These are phyloP conservation scores for Arthrobotrys iridis DNA, from an alignment of 2,329 filamentous ascomycete species.

Conservation along the genomic window DNA sequence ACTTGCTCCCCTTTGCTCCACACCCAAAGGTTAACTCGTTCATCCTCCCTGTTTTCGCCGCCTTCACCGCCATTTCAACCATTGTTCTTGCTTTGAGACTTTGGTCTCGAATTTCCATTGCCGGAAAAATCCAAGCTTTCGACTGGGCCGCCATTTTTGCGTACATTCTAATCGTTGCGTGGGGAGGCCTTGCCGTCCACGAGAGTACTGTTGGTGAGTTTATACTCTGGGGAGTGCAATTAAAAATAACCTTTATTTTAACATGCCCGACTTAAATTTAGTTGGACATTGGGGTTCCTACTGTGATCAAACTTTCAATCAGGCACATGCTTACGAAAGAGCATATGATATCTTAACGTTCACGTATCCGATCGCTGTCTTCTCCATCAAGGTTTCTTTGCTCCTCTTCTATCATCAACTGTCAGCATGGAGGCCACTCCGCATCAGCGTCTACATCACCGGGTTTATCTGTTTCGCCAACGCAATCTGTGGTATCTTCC, in stretches of 20 bases:
- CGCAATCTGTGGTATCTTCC: slow-evolving; percentile 49
- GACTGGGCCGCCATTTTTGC: slow-evolving; percentile 41
- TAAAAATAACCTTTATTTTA: background rate
- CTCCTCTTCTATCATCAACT: slow-evolving; percentile 50
- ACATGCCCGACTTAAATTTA: background rate
- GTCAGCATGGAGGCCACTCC: slow-evolving; percentile 44
- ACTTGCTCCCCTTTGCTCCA: slow-evolving; percentile 32
- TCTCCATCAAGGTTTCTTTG: slow-evolving; percentile 46
- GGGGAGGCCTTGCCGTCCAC: slow-evolving; percentile 37
- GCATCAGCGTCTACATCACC: slow-evolving; percentile 46
- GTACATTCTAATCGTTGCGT: slow-evolving; percentile 32
- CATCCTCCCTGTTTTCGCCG: slow-evolving; percentile 45
- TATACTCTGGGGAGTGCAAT: background rate
- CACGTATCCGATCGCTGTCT: slow-evolving; percentile 42
- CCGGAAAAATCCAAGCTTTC: slow-evolving; percentile 45
- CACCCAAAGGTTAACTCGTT: slow-evolving; percentile 40
- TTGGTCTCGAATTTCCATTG: slow-evolving; percentile 49
- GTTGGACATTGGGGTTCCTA: slow-evolving; percentile 47
- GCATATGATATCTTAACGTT: slow-evolving; percentile 49
- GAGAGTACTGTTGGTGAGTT: slow-evolving; percentile 46
- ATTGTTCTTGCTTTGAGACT: slow-evolving; percentile 39
- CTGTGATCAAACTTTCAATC: slow-evolving; percentile 42
- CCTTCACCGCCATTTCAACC: slow-evolving; percentile 37
- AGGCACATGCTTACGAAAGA: slow-evolving; percentile 36
- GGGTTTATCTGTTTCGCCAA: slow-evolving; percentile 50